Conservation (phyloP, 163 green algal species). For the Prototheca cutis region DNA sequence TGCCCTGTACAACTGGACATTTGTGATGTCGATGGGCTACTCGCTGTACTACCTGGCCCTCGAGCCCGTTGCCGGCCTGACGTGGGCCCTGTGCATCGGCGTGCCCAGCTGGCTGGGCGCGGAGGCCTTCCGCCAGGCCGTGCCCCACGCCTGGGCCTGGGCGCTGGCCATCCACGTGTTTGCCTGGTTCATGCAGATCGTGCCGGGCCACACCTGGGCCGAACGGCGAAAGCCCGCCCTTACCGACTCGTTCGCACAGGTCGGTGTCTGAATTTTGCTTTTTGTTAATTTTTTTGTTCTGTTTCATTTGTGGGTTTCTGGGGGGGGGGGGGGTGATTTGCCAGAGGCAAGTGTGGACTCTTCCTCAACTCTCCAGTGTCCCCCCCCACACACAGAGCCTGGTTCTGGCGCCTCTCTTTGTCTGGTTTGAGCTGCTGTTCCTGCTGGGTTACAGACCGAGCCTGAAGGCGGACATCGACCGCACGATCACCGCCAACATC, state of each 20-base stretch:
- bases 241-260: slow-evolving; percentile 70
- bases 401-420: slow-evolving; percentile 68
- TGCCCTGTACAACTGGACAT: slow-evolving; percentile 28
- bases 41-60: slow-evolving; percentile 56
- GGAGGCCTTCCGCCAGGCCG: slow-evolving; percentile 34
- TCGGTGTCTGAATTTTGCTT: no score
- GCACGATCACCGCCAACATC: not conserved
- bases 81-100: slow-evolving; percentile 48
- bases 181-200: slow-evolving; percentile 59
- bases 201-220: slow-evolving; percentile 62
- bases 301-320: no score
- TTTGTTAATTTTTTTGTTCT: no score
- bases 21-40: slow-evolving; percentile 36
- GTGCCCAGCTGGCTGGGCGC: slow-evolving; percentile 49
- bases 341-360: not conserved
- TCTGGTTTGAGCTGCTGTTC: slow-evolving; percentile 83
- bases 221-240: slow-evolving; percentile 71
- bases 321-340: no score
- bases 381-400: slow-evolving; percentile 44
- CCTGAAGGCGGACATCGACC: slow-evolving; percentile 35
- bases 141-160: slow-evolving; percentile 41
- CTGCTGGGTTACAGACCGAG: slow-evolving; percentile 46
- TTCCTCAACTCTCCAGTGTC: not conserved
- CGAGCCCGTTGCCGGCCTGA: slow-evolving; percentile 50
- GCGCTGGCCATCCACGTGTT: slow-evolving; percentile 56